Evolutionary conservation across 106 monocot species (phyloP).

Genomic region (Allium sativum): DNA sequence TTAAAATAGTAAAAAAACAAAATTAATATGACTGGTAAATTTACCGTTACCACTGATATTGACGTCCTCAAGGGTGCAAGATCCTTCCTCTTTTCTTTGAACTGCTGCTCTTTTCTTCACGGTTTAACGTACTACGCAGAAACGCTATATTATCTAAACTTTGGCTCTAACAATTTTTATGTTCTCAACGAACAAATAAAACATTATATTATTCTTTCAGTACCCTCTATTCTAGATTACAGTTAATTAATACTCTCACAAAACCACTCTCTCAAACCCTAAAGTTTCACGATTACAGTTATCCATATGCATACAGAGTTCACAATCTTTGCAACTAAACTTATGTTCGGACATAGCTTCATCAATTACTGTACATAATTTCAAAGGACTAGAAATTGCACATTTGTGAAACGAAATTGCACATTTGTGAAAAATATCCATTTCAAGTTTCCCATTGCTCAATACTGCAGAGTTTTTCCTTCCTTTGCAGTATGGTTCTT

Average conservation of each 20-base stretch:
- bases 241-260: not conserved
- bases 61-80: too few relatives aligned
- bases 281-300: not conserved
- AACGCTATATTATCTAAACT: too few relatives aligned
- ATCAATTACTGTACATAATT: constrained; percentile 60
- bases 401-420: constrained; percentile 9
- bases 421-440: constrained; percentile 4
- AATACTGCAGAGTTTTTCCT: not conserved
- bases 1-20: too few relatives aligned
- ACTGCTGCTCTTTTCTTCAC: too few relatives aligned
- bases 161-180: too few relatives aligned
- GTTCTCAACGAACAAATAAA: too few relatives aligned
- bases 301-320: constrained; percentile 4
- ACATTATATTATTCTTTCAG: too few relatives aligned
- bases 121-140: too few relatives aligned
- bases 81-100: too few relatives aligned
- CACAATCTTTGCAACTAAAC: constrained; percentile 3
- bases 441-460: not conserved
- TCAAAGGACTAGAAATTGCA: constrained; percentile 25
- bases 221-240: too few relatives aligned
- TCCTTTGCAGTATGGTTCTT: constrained; percentile 2
- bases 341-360: constrained; percentile 14
- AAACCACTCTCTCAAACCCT: not conserved
- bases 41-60: too few relatives aligned
- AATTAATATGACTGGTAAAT: too few relatives aligned